phyloP scores from a whole-genome alignment of 345 rosid species.

The Moringa oleifera region DNA sequence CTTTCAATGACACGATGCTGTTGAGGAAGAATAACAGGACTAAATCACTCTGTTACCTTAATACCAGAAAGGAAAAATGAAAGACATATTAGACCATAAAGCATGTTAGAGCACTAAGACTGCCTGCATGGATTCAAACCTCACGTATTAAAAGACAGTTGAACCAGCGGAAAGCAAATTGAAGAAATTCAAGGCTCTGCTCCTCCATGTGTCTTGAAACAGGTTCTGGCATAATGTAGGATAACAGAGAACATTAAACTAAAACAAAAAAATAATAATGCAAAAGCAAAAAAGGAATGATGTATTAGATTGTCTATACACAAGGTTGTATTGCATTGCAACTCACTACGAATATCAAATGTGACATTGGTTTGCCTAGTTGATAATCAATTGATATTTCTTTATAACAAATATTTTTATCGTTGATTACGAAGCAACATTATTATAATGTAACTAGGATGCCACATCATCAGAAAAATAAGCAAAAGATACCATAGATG shows the following conservation, averaged over 20 bases:
- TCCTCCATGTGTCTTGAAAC: slow-evolving; percentile 94
- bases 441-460: no score
- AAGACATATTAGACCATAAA: no score
- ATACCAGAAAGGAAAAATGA: no score
- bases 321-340: not conserved
- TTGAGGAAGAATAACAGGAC: not conserved
- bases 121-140: slow-evolving; percentile 33
- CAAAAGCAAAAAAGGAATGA: not conserved
- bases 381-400: no score
- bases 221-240: slow-evolving; percentile 55
- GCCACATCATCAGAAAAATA: no score
- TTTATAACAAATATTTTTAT: no score
- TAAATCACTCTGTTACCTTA: no score
- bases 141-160: slow-evolving; percentile 96
- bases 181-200: slow-evolving; percentile 97
- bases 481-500: no score
- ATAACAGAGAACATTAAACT: slow-evolving; percentile 2
- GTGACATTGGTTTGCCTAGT: no score
- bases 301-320: not conserved
- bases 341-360: not conserved
- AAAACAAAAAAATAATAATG: slow-evolving; percentile 7
- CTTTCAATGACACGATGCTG: not conserved
- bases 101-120: not conserved
- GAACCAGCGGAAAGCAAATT: slow-evolving; percentile 98
- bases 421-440: no score